A percentile compares a stretch with the other conserved stretches of the same genome.
Conservation (phyloP, 257 asterid genomes). For the Agastache rugosa region DNA sequence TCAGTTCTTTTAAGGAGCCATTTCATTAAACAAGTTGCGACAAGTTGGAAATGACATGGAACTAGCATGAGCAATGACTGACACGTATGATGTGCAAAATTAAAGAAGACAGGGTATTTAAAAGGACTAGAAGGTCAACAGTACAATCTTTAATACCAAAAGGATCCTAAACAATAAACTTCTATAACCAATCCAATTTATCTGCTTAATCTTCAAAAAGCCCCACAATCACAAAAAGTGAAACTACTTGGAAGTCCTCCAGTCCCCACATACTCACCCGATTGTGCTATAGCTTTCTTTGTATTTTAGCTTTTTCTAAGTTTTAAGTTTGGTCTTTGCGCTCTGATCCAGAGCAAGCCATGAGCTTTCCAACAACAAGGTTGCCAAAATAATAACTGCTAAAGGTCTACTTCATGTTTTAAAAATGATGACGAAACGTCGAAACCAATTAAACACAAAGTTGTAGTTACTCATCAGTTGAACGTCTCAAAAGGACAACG, state of each 20-base stretch:
- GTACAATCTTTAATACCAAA: not conserved
- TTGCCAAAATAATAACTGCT: constrained; percentile 2
- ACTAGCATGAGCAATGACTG: not conserved
- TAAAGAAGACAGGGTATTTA: not conserved
- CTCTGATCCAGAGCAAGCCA: not conserved
- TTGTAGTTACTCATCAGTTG: not conserved
- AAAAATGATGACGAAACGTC: constrained; percentile 16
- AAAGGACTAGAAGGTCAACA: not conserved
- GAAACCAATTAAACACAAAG: not conserved
- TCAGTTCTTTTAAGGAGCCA: not conserved
- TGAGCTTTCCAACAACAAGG: constrained; percentile 3
- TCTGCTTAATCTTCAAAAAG: constrained; percentile 1
- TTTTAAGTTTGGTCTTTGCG: not conserved
- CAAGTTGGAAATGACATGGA: not conserved
- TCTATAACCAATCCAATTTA: constrained; percentile 2
- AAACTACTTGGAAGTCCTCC: constrained; percentile 1
- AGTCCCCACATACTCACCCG: not conserved
- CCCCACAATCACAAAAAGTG: not conserved
- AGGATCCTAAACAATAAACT: not conserved
- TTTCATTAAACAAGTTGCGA: not conserved
- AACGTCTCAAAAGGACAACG: not conserved
- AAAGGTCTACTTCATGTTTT: not conserved
- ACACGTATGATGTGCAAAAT: not conserved
- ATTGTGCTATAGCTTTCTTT: not conserved
- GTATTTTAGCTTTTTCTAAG: not conserved